A percentile compares a stretch with the other conserved stretches of the same genome.
Conservation (phyloP, 208 protist genomes). For the Leishmania braziliensis region DNA sequence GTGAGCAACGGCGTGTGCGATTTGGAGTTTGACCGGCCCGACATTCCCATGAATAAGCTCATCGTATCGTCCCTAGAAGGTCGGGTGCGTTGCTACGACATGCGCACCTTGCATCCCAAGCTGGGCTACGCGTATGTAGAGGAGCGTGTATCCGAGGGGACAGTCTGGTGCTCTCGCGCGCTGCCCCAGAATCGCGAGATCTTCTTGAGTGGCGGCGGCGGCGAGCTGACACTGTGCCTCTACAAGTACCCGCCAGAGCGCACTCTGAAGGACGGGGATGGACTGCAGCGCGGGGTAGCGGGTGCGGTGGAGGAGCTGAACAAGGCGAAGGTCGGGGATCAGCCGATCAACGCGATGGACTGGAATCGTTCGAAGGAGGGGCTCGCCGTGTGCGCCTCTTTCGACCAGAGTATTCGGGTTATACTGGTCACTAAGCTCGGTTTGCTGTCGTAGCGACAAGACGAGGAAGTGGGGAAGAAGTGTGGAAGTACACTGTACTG, state of each 20-base stretch:
- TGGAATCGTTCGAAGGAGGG: constrained; percentile 87
- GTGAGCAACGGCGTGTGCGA: constrained; percentile 92
- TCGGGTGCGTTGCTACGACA: constrained; percentile 85
- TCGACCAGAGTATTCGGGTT: constrained; percentile 88
- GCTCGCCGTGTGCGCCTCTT: constrained; percentile 77
- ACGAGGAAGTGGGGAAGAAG: not conserved
- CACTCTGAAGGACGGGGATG: constrained; percentile 67
- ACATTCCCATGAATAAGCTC: constrained; percentile 96
- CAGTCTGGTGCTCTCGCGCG: constrained; percentile 86
- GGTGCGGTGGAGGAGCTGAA: constrained; percentile 83
- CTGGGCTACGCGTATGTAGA: constrained; percentile 90
- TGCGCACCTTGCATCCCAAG: constrained; percentile 86
- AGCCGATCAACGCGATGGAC: constrained; percentile 88
- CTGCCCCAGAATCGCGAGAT: constrained; percentile 94
- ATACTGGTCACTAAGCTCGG: constrained; percentile 86
- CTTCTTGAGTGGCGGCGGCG: constrained; percentile 87
- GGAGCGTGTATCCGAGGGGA: constrained; percentile 79
- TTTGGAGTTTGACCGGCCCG: constrained; percentile 91
- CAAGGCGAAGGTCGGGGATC: constrained; percentile 81
- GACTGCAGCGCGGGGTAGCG: constrained; percentile 69
- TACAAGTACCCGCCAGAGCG: constrained; percentile 93
- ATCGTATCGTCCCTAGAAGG: constrained; percentile 88
- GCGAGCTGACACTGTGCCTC: constrained; percentile 85
- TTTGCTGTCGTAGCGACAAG: constrained; percentile 44
- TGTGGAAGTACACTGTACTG: not conserved